Evolutionary conservation across 169 alveolate genomes (phyloP).

Genomic region (Prorocentrum cordatum): DNA sequence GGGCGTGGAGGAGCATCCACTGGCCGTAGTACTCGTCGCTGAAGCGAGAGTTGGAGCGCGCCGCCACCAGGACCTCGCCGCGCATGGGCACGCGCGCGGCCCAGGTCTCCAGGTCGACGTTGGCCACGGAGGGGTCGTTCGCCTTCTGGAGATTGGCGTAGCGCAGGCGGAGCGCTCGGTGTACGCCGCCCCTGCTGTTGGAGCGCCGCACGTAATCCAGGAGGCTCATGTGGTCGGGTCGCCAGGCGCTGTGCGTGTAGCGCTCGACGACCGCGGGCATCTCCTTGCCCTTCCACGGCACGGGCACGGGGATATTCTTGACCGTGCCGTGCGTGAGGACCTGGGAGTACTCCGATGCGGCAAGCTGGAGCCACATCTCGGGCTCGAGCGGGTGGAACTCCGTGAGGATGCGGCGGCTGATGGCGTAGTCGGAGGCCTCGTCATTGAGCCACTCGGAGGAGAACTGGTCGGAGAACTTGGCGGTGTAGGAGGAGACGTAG

Average conservation of each 20-base stretch:
- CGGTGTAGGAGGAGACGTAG: neutral
- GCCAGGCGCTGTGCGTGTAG: neutral
- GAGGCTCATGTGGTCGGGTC: too few relatives aligned
- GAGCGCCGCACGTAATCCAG: too few relatives aligned
- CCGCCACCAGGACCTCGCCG: too few relatives aligned
- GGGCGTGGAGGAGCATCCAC: too few relatives aligned
- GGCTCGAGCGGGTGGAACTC: slow-evolving; percentile 4
- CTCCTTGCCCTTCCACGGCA: neutral
- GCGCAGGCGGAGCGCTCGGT: too few relatives aligned
- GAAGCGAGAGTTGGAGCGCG: too few relatives aligned
- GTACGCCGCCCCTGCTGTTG: too few relatives aligned
- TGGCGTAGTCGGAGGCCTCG: neutral
- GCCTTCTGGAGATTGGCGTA: too few relatives aligned
- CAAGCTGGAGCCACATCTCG: neutral
- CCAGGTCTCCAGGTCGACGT: too few relatives aligned
- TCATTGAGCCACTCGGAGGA: neutral
- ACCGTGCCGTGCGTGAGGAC: neutral
- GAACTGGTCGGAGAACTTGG: neutral
- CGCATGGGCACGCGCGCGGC: too few relatives aligned
- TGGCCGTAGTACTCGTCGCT: too few relatives aligned
- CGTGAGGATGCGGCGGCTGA: neutral
- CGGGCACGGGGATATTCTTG: neutral
- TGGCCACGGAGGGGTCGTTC: too few relatives aligned
- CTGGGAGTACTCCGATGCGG: neutral
- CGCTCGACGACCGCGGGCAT: neutral